Conservation (phyloP, 257 asterid genomes). For the Solanum lycopersicoides region DNA sequence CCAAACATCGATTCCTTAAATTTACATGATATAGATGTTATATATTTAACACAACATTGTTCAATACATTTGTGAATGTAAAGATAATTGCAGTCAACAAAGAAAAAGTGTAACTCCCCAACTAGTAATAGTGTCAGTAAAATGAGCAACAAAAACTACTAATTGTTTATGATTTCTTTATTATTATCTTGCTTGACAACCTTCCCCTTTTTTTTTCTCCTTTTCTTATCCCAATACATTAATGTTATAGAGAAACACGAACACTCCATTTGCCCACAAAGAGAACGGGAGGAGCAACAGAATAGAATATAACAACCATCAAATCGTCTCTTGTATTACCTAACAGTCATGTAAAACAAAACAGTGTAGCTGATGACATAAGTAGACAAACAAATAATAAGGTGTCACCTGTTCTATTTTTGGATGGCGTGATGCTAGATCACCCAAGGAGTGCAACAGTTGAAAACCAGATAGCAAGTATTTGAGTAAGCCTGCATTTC, state of each 20-base stretch:
- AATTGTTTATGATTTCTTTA: not conserved
- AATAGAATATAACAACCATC: not conserved
- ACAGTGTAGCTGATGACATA: not conserved
- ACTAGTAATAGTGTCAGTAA: not conserved
- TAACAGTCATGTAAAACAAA: not conserved
- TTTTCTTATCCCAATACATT: not conserved
- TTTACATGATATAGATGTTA: not conserved
- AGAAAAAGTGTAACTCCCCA: not conserved
- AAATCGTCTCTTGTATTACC: not conserved
- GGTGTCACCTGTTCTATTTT: constrained; percentile 67
- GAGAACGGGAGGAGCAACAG: not conserved
- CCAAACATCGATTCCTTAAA: not conserved
- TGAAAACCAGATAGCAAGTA: constrained; percentile 89
- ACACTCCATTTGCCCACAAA: not conserved
- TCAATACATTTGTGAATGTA: not conserved
- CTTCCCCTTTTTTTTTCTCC: not conserved
- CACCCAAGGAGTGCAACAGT: constrained; percentile 77
- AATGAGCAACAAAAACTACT: not conserved
- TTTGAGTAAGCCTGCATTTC: constrained; percentile 57
- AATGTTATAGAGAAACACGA: not conserved
- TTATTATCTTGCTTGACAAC: not conserved
- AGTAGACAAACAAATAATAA: not conserved
- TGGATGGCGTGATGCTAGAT: constrained; percentile 82
- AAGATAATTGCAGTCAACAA: not conserved
- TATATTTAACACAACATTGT: not conserved